Evolutionary conservation across 257 asterid genomes (phyloP), one percentile per base, ranked within the genome.

Genomic region (Cruciata laevipes): DNA sequence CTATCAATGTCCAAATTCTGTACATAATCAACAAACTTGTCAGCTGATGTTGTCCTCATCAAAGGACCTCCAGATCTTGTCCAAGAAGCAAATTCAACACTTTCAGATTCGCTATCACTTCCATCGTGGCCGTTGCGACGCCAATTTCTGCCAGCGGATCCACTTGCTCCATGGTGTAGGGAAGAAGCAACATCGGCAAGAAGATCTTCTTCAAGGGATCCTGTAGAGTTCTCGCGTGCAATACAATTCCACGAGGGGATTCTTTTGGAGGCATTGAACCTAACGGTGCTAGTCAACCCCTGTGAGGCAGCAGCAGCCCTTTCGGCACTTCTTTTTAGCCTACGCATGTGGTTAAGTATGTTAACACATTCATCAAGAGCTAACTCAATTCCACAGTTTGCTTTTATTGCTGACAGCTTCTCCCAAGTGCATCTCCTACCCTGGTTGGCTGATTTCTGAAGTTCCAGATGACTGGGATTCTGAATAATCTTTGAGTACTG

Each of bases 361-460:
- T 88, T 87, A 0, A 85, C 99, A 11, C 95, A 86, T 70, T 93
- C 99, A 1, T 93, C 99, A 2, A 93, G 95, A 59, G 92, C 95
- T 44, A 93, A 95, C 62, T 93, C 99, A 38, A 93, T 93, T 49
- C 96, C 97, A 30, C 99, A 93, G 71, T 93, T 93, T 18, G 95
- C 96, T 83, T 90, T 93, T 17, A 93, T 88, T 33, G 96, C 87
- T 3, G 97, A 88, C 21, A 93, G 90, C 80, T 93, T 93, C 88
- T 93, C 99, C 97, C 97, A 93, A 8, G 92, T 93, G 80, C 95
- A 90, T 42, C 97, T 81, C 66, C 97, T 81, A 32, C 99, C 99
- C 73, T 93, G 99, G 72, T 90, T 85, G 38, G 95, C 95, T 30
- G 97, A 83, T 71, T 88, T 90, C 65, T 88, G 97, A 68, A 88